Evolutionary conservation across 1,284 basidiomycete genomes (phyloP), one percentile per base, ranked within the genome.

Genomic region (Leccinum solheimii): DNA sequence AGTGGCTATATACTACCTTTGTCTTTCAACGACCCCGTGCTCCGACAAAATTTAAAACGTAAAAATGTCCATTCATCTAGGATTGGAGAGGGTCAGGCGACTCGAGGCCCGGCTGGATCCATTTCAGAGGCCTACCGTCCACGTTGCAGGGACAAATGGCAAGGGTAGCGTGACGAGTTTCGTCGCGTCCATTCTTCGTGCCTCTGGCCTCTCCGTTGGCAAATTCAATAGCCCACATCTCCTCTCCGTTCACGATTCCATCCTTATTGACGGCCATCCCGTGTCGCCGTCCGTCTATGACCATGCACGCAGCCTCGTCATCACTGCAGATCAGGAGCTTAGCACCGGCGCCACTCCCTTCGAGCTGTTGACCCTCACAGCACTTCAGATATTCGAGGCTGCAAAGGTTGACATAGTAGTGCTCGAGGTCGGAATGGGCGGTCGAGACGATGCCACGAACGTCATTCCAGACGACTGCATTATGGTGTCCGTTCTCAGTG

Each of bases 71-170:
- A 95, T 98, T 72, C 86, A 92, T 65, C 86, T 97, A 9, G 87
- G 88, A 1, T 81, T 97, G 1, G 80, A 87, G 45, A 86, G 94
- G 5, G 87, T 98, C 67, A 73, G 73, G 23, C 75, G 66, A 5
- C 80, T 97, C 2, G 81, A 90, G 56, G 63, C 72, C 5, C 74
- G 81, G 58, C 80, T 98, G 2, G 87, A 87, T 0, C 78, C 82
- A 0, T 88, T 91, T 69, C 84, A 79, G 0, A 85, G 94, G 2
- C 96, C 95, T 0, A 94, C 96, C 1, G 83, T 95, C 43, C 97
- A 99, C 72, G 84, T 99, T 57, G 90, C 95, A 4, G 97, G 97
- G 0, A 99, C 97, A 0, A 99, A 99, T 76, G 97, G 97, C 32
- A 99, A 99, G 76, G 97, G 97, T 30, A 95, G 91, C 62, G 93